phyloP scores from a whole-genome alignment of 2,329 filamentous ascomycete genomes.

The Macrophomina pseudophaseolina region DNA sequence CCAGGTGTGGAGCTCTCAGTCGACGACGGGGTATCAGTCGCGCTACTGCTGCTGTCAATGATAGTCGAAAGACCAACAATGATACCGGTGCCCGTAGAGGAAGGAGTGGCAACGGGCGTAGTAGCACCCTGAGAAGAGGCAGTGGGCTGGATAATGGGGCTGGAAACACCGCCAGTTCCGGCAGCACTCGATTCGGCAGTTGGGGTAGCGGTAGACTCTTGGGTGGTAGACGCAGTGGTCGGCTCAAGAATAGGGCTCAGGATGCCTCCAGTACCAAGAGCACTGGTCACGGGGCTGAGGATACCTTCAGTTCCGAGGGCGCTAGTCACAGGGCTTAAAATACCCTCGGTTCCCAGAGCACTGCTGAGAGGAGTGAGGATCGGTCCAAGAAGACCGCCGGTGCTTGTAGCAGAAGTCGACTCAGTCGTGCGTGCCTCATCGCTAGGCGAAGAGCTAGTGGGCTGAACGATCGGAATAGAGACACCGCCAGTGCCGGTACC shows the following conservation, averaged over 20 bases:
- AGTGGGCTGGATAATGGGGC: constrained; percentile 23
- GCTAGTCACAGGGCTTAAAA: constrained; percentile 20
- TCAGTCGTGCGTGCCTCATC: constrained; percentile 14
- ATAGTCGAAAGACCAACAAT: constrained; percentile 41
- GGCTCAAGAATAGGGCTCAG: constrained; percentile 14
- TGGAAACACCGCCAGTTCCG: constrained; percentile 24
- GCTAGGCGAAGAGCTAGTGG: constrained; percentile 12
- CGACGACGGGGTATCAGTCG: constrained; percentile 20
- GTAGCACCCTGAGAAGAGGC: not conserved
- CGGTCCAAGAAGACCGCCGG: constrained; percentile 19
- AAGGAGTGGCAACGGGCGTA: constrained; percentile 9
- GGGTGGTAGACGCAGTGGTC: not conserved
- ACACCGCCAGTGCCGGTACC: constrained; percentile 24
- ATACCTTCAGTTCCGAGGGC: constrained; percentile 15
- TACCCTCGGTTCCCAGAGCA: constrained; percentile 8
- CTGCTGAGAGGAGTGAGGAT: constrained; percentile 21
- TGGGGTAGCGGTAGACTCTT: constrained; percentile 27
- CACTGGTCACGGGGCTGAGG: constrained; percentile 14
- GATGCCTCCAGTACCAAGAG: constrained; percentile 16
- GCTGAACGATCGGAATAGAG: constrained; percentile 25
- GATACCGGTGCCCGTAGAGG: constrained; percentile 33
- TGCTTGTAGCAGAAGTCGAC: constrained; percentile 4
- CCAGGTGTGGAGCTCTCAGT: constrained; percentile 4
- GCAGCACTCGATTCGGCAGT: constrained; percentile 1
- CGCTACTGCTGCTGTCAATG: constrained; percentile 30